These are phyloP conservation scores for Penicillium frequentans DNA, from an alignment of 2,329 filamentous ascomycete species.

Conservation along the genomic window DNA sequence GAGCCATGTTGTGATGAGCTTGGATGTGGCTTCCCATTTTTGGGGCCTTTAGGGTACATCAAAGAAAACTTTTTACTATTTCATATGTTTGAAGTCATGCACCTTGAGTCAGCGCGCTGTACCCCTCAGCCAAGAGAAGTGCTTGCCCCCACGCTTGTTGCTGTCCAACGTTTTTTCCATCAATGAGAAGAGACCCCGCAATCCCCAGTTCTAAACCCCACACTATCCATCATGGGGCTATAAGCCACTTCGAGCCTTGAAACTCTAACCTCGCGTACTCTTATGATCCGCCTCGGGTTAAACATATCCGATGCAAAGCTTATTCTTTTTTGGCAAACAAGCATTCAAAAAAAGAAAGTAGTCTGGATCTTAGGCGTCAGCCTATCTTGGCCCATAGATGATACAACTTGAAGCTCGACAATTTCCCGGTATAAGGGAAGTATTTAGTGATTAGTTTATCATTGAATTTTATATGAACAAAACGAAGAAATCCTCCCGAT, in stretches of 20 bases:
- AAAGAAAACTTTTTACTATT: not conserved
- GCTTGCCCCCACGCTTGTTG: not conserved
- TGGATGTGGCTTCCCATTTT: not conserved
- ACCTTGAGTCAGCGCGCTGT: not conserved
- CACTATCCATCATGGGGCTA: not conserved
- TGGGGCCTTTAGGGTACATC: not conserved
- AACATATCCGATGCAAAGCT: not conserved
- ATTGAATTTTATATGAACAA: too few species aligned
- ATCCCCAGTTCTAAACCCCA: not conserved
- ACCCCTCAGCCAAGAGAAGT: conserved; percentile 3
- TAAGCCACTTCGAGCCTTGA: not conserved
- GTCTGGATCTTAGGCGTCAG: too few species aligned
- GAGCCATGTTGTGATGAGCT: conserved; percentile 6
- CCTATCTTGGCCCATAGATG: too few species aligned
- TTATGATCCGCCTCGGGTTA: not conserved
- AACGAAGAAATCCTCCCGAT: not conserved
- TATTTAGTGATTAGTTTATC: too few species aligned
- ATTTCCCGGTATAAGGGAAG: too few species aligned
- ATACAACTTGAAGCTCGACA: too few species aligned
- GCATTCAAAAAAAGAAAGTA: not conserved
- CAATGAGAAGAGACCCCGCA: conserved; percentile 2
- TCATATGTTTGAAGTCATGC: not conserved
- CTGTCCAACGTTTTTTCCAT: conserved; percentile 2
- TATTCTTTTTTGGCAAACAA: not conserved
- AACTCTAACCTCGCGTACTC: not conserved